Percentiles rank a stretch among this genome's conserved stretches.
phyloP scores from a whole-genome alignment of 192 early-diverging fungal genomes.

The Backusella parvicylindrica region DNA sequence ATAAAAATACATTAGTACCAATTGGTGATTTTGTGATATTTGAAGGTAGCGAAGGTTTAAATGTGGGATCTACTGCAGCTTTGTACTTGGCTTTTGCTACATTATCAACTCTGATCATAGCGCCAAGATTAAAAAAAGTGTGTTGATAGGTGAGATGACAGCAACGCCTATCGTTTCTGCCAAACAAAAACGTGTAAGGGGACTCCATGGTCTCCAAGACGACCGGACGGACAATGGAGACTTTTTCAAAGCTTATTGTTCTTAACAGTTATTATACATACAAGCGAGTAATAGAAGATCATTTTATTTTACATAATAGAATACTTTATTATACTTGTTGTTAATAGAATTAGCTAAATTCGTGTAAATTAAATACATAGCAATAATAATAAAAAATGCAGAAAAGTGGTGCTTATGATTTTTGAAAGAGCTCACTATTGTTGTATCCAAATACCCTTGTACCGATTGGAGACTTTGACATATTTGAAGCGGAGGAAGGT shows the following conservation, averaged over 20 bases:
- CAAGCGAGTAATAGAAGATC: no score
- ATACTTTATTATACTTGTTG: no score
- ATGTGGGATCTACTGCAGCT: neutral
- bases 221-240: constrained; percentile 62
- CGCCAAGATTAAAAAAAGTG: neutral
- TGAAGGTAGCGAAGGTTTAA: neutral
- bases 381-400: neutral
- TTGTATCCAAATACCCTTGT: neutral
- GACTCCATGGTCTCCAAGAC: constrained; percentile 45
- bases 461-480: neutral
- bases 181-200: no score
- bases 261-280: no score
- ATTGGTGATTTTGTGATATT: neutral
- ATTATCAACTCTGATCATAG: constrained; percentile 2
- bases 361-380: no score
- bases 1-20: neutral
- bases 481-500: neutral
- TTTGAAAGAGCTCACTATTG: neutral
- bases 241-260: constrained; percentile 63
- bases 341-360: no score
- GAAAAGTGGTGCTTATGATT: no score
- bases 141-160: neutral
- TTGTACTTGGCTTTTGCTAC: constrained; percentile 24
- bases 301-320: no score
- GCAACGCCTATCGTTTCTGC: constrained; percentile 2